phyloP scores from a whole-genome alignment of 1,284 basidiomycete species.

The Schizophyllum amplum region DNA sequence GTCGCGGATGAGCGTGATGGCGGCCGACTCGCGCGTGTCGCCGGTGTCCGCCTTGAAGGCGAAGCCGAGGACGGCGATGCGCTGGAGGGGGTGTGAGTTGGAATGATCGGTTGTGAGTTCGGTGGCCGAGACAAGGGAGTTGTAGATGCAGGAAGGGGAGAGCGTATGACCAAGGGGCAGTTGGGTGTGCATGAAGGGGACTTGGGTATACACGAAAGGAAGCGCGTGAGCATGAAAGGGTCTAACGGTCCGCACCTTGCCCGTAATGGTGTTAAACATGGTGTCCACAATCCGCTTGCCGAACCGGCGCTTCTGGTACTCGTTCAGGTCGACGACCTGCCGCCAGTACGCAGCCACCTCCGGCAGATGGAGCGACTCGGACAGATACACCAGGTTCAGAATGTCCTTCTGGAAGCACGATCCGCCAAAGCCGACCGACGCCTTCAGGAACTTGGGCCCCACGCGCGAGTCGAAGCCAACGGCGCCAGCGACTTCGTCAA shows the following conservation, averaged over 20 bases:
- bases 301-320: slow-evolving; percentile 91
- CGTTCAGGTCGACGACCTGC: slow-evolving; percentile 93
- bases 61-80: slow-evolving; percentile 93
- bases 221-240: slow-evolving; percentile 33
- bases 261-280: slow-evolving; percentile 96
- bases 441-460: slow-evolving; percentile 93
- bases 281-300: slow-evolving; percentile 89
- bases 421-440: slow-evolving; percentile 94
- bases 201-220: too few species aligned
- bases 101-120: too few species aligned
- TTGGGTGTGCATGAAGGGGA: slow-evolving; percentile 77
- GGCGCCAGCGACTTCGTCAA: slow-evolving; percentile 95
- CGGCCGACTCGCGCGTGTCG: slow-evolving; percentile 95
- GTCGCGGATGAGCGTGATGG: slow-evolving; percentile 90
- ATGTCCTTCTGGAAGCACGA: slow-evolving; percentile 99
- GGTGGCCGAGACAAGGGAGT: too few species aligned
- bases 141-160: too few species aligned
- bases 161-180: too few species aligned
- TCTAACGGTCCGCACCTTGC: slow-evolving; percentile 68
- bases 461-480: slow-evolving; percentile 92
- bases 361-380: slow-evolving; percentile 88
- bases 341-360: slow-evolving; percentile 99
- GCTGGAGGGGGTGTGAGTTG: slow-evolving; percentile 38
- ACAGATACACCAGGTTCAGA: slow-evolving; percentile 95
- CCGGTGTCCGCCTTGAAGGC: slow-evolving; percentile 97